Percentiles rank a stretch among this genome's conserved stretches.
Evolutionary conservation across 495 filamentous ascomycete species (phyloP).

Genomic region (Penicillium chermesinum): DNA sequence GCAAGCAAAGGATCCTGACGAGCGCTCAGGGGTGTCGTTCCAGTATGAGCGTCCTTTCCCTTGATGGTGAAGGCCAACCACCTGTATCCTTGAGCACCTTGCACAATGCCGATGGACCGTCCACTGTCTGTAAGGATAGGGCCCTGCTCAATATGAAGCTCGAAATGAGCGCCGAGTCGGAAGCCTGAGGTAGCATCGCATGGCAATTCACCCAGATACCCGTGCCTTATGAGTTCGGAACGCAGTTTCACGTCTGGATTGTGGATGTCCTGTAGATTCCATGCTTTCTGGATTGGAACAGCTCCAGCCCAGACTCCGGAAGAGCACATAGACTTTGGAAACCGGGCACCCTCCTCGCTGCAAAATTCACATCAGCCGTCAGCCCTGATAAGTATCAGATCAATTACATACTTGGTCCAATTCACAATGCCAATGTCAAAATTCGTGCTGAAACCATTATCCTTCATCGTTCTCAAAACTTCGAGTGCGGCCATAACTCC

Average conservation of each 20-base stretch:
- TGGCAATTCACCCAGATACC: constrained; percentile 53
- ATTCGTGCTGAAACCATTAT: constrained; percentile 57
- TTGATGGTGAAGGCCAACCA: constrained; percentile 59
- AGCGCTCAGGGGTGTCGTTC: constrained; percentile 57
- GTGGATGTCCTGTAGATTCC: constrained; percentile 49
- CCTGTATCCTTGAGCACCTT: constrained; percentile 56
- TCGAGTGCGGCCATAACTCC: constrained; percentile 65
- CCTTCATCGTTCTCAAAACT: constrained; percentile 59
- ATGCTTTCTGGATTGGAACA: constrained; percentile 55
- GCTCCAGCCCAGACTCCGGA: constrained; percentile 70
- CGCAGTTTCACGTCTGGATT: constrained; percentile 47
- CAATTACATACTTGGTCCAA: constrained; percentile 58
- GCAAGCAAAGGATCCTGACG: constrained; percentile 57
- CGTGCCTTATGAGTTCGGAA: constrained; percentile 59
- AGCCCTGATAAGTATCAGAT: constrained; percentile 8
- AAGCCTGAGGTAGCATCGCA: constrained; percentile 27
- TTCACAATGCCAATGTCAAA: constrained; percentile 65
- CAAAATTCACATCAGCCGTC: background rate
- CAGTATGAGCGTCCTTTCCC: constrained; percentile 66
- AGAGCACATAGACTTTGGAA: constrained; percentile 68
- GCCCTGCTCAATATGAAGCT: constrained; percentile 77
- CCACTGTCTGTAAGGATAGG: constrained; percentile 55
- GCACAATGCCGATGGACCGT: constrained; percentile 60
- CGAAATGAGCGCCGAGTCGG: constrained; percentile 66
- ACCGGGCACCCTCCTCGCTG: constrained; percentile 70